Conservation (phyloP, 768 basidiomycete species). For the Tricholoma terreum region DNA sequence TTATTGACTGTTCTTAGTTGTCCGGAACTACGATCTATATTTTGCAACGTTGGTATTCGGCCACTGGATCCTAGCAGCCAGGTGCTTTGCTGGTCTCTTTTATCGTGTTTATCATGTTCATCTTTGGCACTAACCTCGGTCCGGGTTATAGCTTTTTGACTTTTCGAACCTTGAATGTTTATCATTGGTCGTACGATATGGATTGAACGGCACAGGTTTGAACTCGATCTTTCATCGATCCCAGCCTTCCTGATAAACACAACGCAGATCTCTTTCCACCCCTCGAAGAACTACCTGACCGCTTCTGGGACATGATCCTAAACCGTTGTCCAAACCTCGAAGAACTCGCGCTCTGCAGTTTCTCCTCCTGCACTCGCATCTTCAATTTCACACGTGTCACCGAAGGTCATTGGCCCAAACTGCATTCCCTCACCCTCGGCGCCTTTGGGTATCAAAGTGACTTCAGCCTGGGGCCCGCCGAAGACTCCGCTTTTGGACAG, state of each 20-base stretch:
- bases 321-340: slow-evolving; percentile 44
- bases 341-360: slow-evolving; percentile 48
- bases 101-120: background rate
- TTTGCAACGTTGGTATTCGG: slow-evolving; percentile 40
- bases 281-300: slow-evolving; percentile 36
- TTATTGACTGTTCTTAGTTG: slow-evolving; percentile 29
- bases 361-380: slow-evolving; percentile 44
- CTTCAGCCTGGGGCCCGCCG: slow-evolving; percentile 36
- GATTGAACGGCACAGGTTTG: slow-evolving; percentile 37
- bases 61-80: slow-evolving; percentile 33
- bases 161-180: slow-evolving; percentile 44
- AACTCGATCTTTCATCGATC: background rate
- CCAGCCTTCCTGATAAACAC: slow-evolving; percentile 5
- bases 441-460: slow-evolving; percentile 49
- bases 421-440: slow-evolving; percentile 45
- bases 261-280: slow-evolving; percentile 35
- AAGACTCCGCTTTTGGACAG: slow-evolving; percentile 25
- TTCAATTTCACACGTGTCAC: slow-evolving; percentile 41
- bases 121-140: background rate
- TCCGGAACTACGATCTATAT: slow-evolving; percentile 40
- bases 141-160: slow-evolving; percentile 32
- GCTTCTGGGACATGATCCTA: slow-evolving; percentile 48
- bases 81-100: slow-evolving; percentile 10
- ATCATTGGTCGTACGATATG: slow-evolving; percentile 45
- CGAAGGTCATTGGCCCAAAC: slow-evolving; percentile 37